Conservation (phyloP, 371 early-diverging fungal genomes). For the Encephalitozoon romaleae region DNA sequence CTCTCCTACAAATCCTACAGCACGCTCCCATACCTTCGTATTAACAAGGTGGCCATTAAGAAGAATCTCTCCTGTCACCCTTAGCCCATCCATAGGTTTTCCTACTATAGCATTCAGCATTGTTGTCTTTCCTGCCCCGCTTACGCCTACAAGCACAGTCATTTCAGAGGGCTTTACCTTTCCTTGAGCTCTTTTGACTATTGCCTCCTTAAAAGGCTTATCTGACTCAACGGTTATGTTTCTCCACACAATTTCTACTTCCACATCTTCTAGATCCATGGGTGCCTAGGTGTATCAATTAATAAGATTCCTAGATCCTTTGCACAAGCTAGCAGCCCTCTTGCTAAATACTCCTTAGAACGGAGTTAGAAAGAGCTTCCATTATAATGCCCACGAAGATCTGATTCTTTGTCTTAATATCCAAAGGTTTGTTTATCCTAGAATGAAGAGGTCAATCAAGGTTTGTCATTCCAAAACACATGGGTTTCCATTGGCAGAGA, state of each 20-base stretch:
- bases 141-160: constrained; percentile 71
- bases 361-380: not conserved
- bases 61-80: constrained; percentile 66
- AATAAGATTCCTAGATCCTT: not conserved
- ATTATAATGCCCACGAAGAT: not conserved
- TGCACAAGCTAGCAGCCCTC: not conserved
- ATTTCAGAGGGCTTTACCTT: constrained; percentile 27
- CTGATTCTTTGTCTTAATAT: not conserved
- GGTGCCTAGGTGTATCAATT: not conserved
- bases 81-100: constrained; percentile 5
- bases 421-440: not conserved
- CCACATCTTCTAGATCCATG: not conserved
- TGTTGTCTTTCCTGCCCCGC: constrained; percentile 63
- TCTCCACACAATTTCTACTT: constrained; percentile 16
- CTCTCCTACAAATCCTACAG: constrained; percentile 63
- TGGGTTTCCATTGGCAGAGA: not conserved
- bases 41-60: constrained; percentile 67
- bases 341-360: not conserved
- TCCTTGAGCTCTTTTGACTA: not conserved
- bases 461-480: not conserved
- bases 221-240: not conserved
- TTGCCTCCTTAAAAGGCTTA: not conserved
- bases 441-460: constrained; percentile 5
- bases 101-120: constrained; percentile 31
- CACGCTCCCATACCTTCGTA: constrained; percentile 22